These are phyloP conservation scores for Plasmopara muralis DNA, from an alignment of 352 stramenopile genomes.

Conservation along the genomic window DNA sequence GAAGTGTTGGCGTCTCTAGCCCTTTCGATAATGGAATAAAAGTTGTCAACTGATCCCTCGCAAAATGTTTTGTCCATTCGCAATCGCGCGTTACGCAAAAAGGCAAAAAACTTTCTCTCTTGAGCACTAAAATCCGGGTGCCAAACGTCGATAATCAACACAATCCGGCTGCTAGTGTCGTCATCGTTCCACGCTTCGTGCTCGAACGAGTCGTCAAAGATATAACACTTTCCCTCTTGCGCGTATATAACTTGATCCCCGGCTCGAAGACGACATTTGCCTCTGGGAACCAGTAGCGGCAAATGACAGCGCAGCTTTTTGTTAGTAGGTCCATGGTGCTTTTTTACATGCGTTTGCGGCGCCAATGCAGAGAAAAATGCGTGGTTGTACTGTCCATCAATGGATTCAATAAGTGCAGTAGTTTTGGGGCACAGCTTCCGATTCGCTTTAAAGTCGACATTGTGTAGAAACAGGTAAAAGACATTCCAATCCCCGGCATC, in stretches of 20 bases:
- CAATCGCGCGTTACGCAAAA: constrained; percentile 49
- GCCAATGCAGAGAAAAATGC: too few relatives aligned
- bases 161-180: constrained; percentile 70
- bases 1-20: constrained; percentile 33
- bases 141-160: constrained; percentile 92
- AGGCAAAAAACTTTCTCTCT: constrained; percentile 88
- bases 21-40: constrained; percentile 67
- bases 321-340: too few relatives aligned
- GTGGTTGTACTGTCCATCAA: constrained; percentile 67
- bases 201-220: constrained; percentile 99
- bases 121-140: constrained; percentile 87
- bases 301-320: too few relatives aligned
- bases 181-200: constrained; percentile 96
- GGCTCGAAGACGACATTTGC: too few relatives aligned
- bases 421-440: constrained; percentile 61
- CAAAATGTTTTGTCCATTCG: too few relatives aligned
- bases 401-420: constrained; percentile 44
- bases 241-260: constrained; percentile 8
- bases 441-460: constrained; percentile 74
- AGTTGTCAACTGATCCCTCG: constrained; percentile 37
- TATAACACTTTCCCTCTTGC: constrained; percentile 87
- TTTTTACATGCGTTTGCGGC: too few relatives aligned
- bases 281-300: too few relatives aligned
- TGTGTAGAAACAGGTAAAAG: constrained; percentile 82
- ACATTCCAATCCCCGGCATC: constrained; percentile 85